Conservation (phyloP, 164 flowering plant species). For the Houttuynia cordata region DNA sequence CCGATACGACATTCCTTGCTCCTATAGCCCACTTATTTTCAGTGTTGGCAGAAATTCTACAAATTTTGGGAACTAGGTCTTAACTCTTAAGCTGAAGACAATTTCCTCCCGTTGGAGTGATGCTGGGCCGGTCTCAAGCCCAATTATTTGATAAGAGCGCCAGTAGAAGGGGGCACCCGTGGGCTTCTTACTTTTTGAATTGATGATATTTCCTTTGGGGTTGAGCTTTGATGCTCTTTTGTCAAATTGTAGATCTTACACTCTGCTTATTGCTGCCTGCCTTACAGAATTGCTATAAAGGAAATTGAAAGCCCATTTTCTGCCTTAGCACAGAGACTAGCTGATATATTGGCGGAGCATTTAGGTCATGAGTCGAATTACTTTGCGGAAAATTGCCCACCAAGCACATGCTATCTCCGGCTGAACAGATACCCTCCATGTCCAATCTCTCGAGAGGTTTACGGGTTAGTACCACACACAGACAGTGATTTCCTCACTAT, state of each 20-base stretch:
- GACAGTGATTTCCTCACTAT: constrained; percentile 84
- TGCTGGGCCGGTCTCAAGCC: too few relatives aligned
- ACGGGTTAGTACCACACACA: constrained; percentile 78
- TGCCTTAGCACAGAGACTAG: constrained; percentile 39
- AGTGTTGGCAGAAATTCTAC: too few relatives aligned
- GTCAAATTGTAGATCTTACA: neutral
- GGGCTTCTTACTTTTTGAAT: too few relatives aligned
- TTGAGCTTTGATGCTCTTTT: neutral
- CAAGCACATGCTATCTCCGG: constrained; percentile 59
- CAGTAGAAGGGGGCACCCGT: too few relatives aligned
- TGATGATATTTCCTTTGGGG: too few relatives aligned
- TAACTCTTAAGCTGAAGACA: too few relatives aligned
- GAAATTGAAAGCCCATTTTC: constrained; percentile 37
- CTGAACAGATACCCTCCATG: constrained; percentile 81
- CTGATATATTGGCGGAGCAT: constrained; percentile 50
- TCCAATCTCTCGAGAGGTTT: constrained; percentile 32
- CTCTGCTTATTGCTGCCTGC: neutral
- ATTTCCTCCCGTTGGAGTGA: too few relatives aligned
- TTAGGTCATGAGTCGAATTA: constrained; percentile 33
- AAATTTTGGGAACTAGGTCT: too few relatives aligned
- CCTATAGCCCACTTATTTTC: too few relatives aligned
- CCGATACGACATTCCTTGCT: too few relatives aligned
- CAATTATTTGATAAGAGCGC: too few relatives aligned
- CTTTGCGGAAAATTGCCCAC: constrained; percentile 43
- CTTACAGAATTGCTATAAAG: constrained; percentile 43